phyloP scores from a whole-genome alignment of 2,329 filamentous ascomycete genomes.

The Zymoseptoria pseudotritici region DNA sequence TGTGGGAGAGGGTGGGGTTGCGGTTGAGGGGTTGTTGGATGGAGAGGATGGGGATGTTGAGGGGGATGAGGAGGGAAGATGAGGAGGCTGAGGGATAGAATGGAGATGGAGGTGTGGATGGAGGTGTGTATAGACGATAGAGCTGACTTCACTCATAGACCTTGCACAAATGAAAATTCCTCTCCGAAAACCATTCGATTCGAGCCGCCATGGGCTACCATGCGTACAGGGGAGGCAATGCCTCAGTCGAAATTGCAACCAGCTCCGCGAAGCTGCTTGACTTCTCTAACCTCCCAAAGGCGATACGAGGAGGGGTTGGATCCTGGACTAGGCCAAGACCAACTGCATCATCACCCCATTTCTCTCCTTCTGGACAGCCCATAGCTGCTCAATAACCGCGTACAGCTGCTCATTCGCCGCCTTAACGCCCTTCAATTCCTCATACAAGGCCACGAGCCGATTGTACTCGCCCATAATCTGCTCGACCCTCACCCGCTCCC shows the following conservation, averaged over 20 bases:
- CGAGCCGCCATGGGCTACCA: too few relatives aligned
- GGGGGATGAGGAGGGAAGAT: not conserved
- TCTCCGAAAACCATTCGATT: not conserved
- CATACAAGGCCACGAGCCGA: not conserved
- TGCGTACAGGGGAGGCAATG: too few relatives aligned
- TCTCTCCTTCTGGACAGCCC: too few relatives aligned
- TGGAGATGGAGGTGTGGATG: not conserved
- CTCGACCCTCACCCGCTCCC: not conserved
- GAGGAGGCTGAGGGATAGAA: not conserved
- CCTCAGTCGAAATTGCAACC: too few relatives aligned
- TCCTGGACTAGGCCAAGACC: too few relatives aligned
- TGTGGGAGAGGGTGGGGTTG: constrained; percentile 14
- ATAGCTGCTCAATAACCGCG: not conserved
- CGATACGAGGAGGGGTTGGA: too few relatives aligned
- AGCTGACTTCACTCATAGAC: not conserved
- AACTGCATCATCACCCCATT: too few relatives aligned
- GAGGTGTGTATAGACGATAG: too few relatives aligned
- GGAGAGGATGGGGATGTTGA: not conserved
- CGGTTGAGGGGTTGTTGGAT: constrained; percentile 7
- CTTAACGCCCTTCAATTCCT: not conserved
- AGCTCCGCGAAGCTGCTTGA: too few relatives aligned
- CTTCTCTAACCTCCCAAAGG: too few relatives aligned
- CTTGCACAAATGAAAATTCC: not conserved
- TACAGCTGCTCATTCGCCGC: not conserved
- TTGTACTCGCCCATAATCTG: not conserved